These are phyloP conservation scores for Nitzschia sp. DNA, from an alignment of 108 stramenopile species.

Conservation along the genomic window DNA sequence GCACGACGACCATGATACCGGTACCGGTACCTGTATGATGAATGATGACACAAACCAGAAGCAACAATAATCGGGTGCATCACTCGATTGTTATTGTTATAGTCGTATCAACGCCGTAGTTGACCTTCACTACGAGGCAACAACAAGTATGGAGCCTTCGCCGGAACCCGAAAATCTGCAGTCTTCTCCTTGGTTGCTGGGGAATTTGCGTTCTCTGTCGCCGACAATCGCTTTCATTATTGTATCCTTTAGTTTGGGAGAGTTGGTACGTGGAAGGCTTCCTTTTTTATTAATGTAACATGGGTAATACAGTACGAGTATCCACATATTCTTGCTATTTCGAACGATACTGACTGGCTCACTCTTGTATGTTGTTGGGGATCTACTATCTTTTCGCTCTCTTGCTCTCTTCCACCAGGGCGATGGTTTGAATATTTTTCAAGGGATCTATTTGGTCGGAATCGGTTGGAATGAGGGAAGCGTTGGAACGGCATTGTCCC, in stretches of 20 bases:
- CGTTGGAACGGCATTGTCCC: conserved; percentile 72
- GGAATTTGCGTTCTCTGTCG: conserved; percentile 21
- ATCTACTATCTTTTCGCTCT: neutral
- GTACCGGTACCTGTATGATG: too few relatives aligned
- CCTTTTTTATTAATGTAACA: neutral
- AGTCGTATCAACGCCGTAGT: too few relatives aligned
- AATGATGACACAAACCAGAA: too few relatives aligned
- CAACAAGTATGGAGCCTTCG: too few relatives aligned
- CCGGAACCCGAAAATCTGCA: too few relatives aligned
- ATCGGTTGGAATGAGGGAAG: conserved; percentile 86
- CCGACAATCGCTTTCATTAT: conserved; percentile 66
- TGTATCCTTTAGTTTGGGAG: conserved; percentile 79
- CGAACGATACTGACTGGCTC: too few relatives aligned
- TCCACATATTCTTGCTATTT: too few relatives aligned
- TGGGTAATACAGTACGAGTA: neutral
- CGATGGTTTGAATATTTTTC: conserved; percentile 80
- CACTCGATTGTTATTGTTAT: too few relatives aligned
- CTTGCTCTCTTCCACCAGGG: conserved; percentile 15
- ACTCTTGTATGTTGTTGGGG: neutral
- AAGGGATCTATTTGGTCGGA: conserved; percentile 83
- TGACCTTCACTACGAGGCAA: too few relatives aligned
- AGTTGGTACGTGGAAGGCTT: conserved; percentile 33
- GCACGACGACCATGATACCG: too few relatives aligned
- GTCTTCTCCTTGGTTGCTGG: too few relatives aligned
- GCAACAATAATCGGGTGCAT: too few relatives aligned